Conservation (phyloP, 352 stramenopile genomes). For the Globisporangium acanthophoron region DNA sequence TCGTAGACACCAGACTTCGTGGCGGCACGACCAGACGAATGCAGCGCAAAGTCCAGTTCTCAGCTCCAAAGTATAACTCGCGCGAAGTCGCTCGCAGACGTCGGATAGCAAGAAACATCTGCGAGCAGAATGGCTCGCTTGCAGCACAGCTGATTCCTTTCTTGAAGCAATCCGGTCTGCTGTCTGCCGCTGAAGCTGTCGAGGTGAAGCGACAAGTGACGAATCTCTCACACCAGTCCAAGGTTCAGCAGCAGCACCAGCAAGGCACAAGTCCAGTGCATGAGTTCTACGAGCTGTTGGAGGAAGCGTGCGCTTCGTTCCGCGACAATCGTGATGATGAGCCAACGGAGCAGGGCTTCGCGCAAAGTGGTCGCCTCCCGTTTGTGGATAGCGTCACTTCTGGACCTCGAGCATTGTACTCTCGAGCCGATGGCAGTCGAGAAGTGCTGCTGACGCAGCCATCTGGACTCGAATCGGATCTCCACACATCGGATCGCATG, state of each 20-base stretch:
- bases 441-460: neutral
- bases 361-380: too few species aligned
- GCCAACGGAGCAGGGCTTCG: too few species aligned
- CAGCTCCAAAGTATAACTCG: conserved; percentile 23
- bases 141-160: conserved; percentile 26
- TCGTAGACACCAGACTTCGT: conserved; percentile 14
- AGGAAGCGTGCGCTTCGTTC: conserved; percentile 15
- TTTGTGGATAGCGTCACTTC: neutral
- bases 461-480: neutral
- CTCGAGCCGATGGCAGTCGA: neutral
- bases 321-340: too few species aligned
- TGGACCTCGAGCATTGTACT: neutral
- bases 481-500: conserved; percentile 55
- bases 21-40: conserved; percentile 7
- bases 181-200: neutral
- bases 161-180: conserved; percentile 3
- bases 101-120: conserved; percentile 25
- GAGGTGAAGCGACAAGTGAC: neutral
- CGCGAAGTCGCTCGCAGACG: conserved; percentile 23
- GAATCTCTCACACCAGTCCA: neutral
- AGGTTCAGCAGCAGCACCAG: neutral
- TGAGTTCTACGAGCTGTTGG: conserved; percentile 37
- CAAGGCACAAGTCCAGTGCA: conserved; percentile 17
- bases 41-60: conserved; percentile 30
- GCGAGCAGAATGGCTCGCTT: conserved; percentile 32